Base-by-base conservation (phyloP, 768 basidiomycete species). In the Tylopilus rubrobrunneus region DNA sequence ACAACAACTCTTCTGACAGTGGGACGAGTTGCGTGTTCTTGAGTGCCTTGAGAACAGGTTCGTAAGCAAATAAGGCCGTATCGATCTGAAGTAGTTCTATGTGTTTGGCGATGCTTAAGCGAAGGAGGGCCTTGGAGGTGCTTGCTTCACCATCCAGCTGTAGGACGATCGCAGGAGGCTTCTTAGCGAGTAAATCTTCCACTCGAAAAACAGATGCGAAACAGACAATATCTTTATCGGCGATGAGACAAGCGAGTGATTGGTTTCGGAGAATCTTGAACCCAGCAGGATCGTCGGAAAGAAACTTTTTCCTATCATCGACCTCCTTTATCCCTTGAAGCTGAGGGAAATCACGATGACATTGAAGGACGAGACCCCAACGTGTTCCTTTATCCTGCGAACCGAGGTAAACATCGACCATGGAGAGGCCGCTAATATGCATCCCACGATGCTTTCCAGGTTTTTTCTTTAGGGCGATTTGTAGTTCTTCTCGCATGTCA, bases 11-110 rank as follows among this genome's bases (percentile, higher is more conserved):
- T 1, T 71, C 63, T 0, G 75, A 66, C 2, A 87, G 67, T 1
- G 84, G 80, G 11, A 87, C 62, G 2, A 57, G 56, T 10, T 52
- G 72, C 57, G 73, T 77, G 33, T 73, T 64, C 66, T 86, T 77
- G n/a, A 89, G 71, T 1, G 76, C 79, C 37, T 71, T 76, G 19
- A 89, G 73, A 29, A 87, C 72, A 0, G 85, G 84, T 59, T 85
- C 79, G 48, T 78, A 87, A 0, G 86, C 72, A 57, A 87, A 87
- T 4, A 86, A 53, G 0, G 83, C 82, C 0, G 80, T 82, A 58
- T 87, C 78, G 27, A 86, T 81, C 52, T 82, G 82, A 36, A 87
- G 62, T 19, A 87, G 71, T 14, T 67, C 69, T 37, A 80, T 57
- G 14, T 69, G 50, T 17, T 67, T 60, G 15, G 68, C 67, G 7